phyloP scores from a whole-genome alignment of 1,139 yeast species.

The Protomyces pachydermus region DNA sequence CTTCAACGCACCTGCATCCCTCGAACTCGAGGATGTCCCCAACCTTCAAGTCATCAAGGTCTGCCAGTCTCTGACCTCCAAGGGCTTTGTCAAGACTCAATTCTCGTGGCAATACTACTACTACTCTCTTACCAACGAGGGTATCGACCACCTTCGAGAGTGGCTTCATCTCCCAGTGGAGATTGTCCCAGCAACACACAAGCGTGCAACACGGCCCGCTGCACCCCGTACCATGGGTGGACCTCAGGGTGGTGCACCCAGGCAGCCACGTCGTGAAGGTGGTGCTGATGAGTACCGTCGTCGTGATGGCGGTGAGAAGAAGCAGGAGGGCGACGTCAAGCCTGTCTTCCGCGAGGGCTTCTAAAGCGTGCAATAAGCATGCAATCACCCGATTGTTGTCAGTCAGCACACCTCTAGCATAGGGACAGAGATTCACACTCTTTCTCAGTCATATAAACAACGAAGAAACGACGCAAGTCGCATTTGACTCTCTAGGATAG shows the following conservation, averaged over 20 bases:
- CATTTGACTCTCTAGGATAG: slow-evolving; percentile 26
- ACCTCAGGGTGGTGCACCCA: slow-evolving; percentile 20
- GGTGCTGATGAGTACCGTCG: slow-evolving; percentile 29
- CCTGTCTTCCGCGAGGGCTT: slow-evolving; percentile 31
- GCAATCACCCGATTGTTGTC: slow-evolving; percentile 9
- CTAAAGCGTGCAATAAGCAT: neutral
- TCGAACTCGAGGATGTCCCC: slow-evolving; percentile 46
- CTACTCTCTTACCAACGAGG: slow-evolving; percentile 99
- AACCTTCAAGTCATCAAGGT: slow-evolving; percentile 99
- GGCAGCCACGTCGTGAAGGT: slow-evolving; percentile 23
- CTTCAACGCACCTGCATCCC: slow-evolving; percentile 96
- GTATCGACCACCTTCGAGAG: slow-evolving; percentile 97
- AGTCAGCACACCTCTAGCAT: neutral
- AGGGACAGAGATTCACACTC: neutral
- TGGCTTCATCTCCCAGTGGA: slow-evolving; percentile 98
- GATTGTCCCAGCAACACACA: slow-evolving; percentile 97
- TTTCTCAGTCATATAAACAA: neutral
- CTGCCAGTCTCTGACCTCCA: slow-evolving; percentile 96
- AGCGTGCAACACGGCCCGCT: slow-evolving; percentile 61
- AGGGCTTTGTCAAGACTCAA: slow-evolving; percentile 99
- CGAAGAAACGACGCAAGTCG: slow-evolving; percentile 12
- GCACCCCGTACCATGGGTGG: slow-evolving; percentile 29
- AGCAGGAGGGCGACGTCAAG: slow-evolving; percentile 31
- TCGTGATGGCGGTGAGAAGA: slow-evolving; percentile 28
- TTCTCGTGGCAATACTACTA: slow-evolving; percentile 99